Base-by-base conservation (phyloP, 192 early-diverging fungal genomes). In the Coemansia erecta region DNA sequence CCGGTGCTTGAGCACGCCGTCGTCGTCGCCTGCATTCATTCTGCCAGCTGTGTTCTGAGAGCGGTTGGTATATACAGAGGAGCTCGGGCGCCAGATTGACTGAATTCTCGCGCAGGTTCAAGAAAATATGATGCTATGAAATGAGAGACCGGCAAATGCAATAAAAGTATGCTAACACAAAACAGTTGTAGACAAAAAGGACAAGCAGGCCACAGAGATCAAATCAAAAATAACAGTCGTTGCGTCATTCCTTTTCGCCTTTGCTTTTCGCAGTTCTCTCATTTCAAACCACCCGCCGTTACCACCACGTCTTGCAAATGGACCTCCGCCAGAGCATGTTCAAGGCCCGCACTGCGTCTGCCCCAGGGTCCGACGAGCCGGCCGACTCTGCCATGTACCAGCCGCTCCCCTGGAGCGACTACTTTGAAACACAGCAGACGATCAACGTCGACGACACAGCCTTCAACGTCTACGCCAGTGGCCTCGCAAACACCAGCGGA, bases 341-440 rank as follows among this genome's bases (percentile, higher is more conserved):
- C 70, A 81, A 81, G 40, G 63, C 68, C 0, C 73, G 60, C 14
- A 72, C 49, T 21, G 66, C 64, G 46, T 59, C 63, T 39, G 55
- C 64, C 18, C 68, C 79, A 18, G 31, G 39, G 12, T 50, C 37
- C 26, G 46, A 58, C 2, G 45, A 42, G 8, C 35, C 18, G 1
- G 9, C 39, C 4, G 19, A 10, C 9, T 41, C 53, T 14, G 4
- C 43, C n/a, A 49, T 35, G n/a, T 44, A 49, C 17, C 52, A 72
- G 43, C 77, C 86, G 14, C 59, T 85, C 5, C 48, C 63, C 2
- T 87, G 86, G 86, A 41, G 59, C 4, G 56, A 54, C 8, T 87
- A 83, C 63, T 87, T 87, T 79, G 83, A 87, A 13, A 66, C 70
- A 11, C 65, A 65, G n/a, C 52, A 57, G 10, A 35, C 37, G 1